Base-by-base conservation (phyloP, 371 early-diverging fungal genomes). In the Rhizopus delemar region DNA sequence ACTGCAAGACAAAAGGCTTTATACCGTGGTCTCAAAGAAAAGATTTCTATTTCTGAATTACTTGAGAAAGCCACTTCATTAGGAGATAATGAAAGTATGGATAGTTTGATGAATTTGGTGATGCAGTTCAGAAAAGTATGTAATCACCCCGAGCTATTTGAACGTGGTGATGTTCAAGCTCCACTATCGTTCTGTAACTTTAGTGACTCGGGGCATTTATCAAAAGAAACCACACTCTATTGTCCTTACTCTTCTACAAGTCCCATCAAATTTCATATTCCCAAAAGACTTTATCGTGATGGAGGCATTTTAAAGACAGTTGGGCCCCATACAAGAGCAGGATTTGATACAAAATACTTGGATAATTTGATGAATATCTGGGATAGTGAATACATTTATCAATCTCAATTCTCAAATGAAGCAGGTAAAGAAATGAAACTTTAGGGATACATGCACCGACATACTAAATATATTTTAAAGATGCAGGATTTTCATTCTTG, bases 51-150 rank as follows among this genome's bases (percentile, higher is more conserved):
- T n/a, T 66, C 90, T 0, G 93, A 93, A 53, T 74, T 94, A 15
- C 62, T 93, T 59, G 88, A 89, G 65, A 90, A 88, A 60, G 83
- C 88, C 7, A 83, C 86, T 3, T 85, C 85, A 3, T 69, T 87
- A 15, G 74, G 78, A 15, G 86, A 85, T 35, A 75, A 72, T 33
- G 85, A 81, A 46, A 88, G 83, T 57, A 79, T 84, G 60, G 93
- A 91, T 56, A 90, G 86, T 66, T 75, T 95, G 69, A 94, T 94
- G 90, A 95, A 99, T 73, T 66, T 97, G 45, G 89, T 99, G 13
- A 97, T 99, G 96, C 98, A 99, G 71, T 90, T 98, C 74, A 90
- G 98, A 72, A 99, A 99, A 74, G 93, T 98, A 35, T 95, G 96
- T 77, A 98, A 98, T 66, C 99, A 99, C 73, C 99, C 99, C 0